These are phyloP conservation scores for Ogataea nakhonphanomensis DNA, from an alignment of 805 yeast species.

Conservation along the genomic window DNA sequence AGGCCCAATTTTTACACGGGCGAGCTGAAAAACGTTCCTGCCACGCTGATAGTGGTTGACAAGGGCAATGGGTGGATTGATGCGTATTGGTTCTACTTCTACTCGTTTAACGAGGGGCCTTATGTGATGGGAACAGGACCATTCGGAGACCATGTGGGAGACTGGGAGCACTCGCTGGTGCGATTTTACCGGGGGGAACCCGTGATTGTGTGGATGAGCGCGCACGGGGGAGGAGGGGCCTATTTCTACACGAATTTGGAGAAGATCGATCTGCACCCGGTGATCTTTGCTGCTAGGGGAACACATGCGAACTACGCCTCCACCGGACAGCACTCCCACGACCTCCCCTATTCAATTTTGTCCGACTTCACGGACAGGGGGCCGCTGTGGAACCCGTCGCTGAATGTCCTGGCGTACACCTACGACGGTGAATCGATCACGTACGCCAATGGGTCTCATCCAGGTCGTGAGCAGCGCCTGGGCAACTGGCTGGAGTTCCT, in stretches of 20 bases:
- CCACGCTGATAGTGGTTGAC: conserved; percentile 77
- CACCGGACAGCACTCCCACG: conserved; percentile 96
- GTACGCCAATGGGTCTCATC: conserved; percentile 45
- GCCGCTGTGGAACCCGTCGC: conserved; percentile 89
- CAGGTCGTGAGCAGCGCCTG: conserved; percentile 49
- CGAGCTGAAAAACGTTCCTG: conserved; percentile 70
- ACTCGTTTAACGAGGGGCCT: conserved; percentile 92
- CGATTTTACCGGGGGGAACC: conserved; percentile 82
- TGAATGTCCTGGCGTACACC: conserved; percentile 78
- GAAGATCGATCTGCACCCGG: conserved; percentile 59
- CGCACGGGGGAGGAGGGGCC: conserved; percentile 97
- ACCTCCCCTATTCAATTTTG: conserved; percentile 85
- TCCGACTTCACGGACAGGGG: conserved; percentile 95
- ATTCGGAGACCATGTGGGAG: conserved; percentile 95
- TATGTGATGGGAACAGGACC: conserved; percentile 98
- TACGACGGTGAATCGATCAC: conserved; percentile 56
- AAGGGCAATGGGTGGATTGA: conserved; percentile 95
- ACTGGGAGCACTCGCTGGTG: conserved; percentile 94
- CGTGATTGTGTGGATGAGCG: conserved; percentile 89
- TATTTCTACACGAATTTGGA: conserved; percentile 76
- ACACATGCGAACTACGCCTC: conserved; percentile 96
- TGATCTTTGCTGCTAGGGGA: conserved; percentile 88
- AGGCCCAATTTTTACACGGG: conserved; percentile 73
- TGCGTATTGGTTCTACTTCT: conserved; percentile 94
- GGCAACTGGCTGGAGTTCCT: conserved; percentile 76